phyloP scores from a whole-genome alignment of 768 basidiomycete genomes.

The Podaxis pistillaris region DNA sequence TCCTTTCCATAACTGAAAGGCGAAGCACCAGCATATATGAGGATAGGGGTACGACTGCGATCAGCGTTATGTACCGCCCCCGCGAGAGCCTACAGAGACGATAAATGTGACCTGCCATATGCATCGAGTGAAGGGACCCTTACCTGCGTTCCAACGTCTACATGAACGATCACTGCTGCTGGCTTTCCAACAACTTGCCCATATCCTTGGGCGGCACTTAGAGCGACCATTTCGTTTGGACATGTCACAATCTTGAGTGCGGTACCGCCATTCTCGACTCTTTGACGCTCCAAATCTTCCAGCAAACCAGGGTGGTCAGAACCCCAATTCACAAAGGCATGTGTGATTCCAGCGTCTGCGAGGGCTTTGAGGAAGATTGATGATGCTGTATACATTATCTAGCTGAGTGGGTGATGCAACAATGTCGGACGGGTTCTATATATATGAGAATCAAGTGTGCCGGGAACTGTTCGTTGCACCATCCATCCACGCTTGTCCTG shows the following conservation, averaged over 20 bases:
- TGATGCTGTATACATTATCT: conserved; percentile 52
- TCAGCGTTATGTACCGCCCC: conserved; percentile 76
- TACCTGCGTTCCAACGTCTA: conserved; percentile 70
- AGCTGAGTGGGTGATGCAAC: not conserved
- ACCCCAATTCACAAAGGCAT: conserved; percentile 76
- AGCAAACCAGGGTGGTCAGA: conserved; percentile 73
- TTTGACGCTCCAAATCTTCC: conserved; percentile 64
- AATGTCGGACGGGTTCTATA: too few species aligned
- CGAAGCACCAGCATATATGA: conserved; percentile 73
- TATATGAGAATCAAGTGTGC: too few species aligned
- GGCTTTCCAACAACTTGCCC: conserved; percentile 64
- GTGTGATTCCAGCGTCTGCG: conserved; percentile 56
- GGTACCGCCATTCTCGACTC: conserved; percentile 33
- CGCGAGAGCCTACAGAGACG: conserved; percentile 50
- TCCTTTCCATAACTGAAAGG: conserved; percentile 58
- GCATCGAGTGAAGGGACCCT: not conserved
- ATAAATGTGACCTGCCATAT: not conserved
- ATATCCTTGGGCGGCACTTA: conserved; percentile 72
- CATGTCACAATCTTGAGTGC: conserved; percentile 58
- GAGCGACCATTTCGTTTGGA: conserved; percentile 76
- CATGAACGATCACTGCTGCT: conserved; percentile 73
- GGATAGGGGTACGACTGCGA: conserved; percentile 54
- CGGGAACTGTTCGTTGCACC: too few species aligned
- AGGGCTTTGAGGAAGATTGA: conserved; percentile 61
- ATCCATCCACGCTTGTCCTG: too few species aligned